Evolutionary conservation across 306 rosid species (phyloP).

Genomic region (Potentilla sterilis): DNA sequence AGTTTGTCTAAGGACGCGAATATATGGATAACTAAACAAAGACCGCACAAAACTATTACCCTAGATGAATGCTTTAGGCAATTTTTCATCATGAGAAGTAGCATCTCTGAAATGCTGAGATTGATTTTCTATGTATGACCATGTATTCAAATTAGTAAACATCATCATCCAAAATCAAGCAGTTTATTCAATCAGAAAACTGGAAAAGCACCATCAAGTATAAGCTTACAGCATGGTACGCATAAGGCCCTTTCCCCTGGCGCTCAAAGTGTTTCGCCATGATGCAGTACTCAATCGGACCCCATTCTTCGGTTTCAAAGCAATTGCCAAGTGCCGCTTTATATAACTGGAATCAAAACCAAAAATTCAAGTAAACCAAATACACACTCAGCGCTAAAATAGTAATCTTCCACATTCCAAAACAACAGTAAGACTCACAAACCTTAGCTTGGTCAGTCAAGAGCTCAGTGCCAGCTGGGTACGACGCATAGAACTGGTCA

Average conservation of each 20-base stretch:
- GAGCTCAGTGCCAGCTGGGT: slow-evolving; percentile 94
- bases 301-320: slow-evolving; percentile 92
- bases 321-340: slow-evolving; percentile 92
- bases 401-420: no score
- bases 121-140: no score
- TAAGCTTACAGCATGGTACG: slow-evolving; percentile 78
- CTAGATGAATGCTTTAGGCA: neutral
- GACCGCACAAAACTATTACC: neutral
- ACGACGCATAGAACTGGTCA: slow-evolving; percentile 90
- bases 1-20: neutral
- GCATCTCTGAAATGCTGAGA: no score
- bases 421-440: neutral
- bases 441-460: slow-evolving; percentile 82
- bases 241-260: slow-evolving; percentile 85
- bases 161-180: neutral
- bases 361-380: neutral
- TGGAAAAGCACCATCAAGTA: neutral
- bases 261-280: slow-evolving; percentile 92
- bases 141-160: neutral
- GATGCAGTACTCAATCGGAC: slow-evolving; percentile 81
- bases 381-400: neutral
- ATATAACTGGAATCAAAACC: slow-evolving; percentile 52
- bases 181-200: neutral
- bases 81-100: no score
- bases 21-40: neutral